Evolutionary conservation across 768 basidiomycete species (phyloP), one percentile per base, ranked within the genome.

Genomic region (Baorangia bicolor): DNA sequence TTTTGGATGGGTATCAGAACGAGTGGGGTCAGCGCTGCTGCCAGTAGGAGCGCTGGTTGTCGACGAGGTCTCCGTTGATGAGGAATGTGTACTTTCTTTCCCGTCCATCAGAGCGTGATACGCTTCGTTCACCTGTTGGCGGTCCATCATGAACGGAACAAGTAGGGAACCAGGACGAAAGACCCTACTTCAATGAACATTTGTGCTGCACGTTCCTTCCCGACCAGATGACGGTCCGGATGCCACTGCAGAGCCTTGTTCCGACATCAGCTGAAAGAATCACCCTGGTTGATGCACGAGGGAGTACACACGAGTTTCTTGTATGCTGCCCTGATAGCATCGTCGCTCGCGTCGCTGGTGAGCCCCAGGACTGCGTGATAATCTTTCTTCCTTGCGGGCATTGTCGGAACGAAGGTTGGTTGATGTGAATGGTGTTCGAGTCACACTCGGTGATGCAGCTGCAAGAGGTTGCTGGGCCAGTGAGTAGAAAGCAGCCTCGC

Each of bases 201-300:
- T 59, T 77, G 76, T 48, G 79, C 78, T 18, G 83, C 82, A 43
- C 68, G 66, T 53, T 84, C 80, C 64, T 79, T 82, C 56, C 79
- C 75, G 27, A 75, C 69, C 21, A 69, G 61, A 69, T 84, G 82
- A 56, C 83, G 84, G 70, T 87, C 85, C 58, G 85, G 85, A 60
- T 87, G 85, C 84, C 85, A 88, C 64, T 77, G 78, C 52, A 87
- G 72, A 60, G 83, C 85, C 85, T 81, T 58, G 31, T 35, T 57
- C 10, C 30, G 33, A 49, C 31, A 21, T 63, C 51, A 62, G 59
- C 40, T 45, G 45, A 62, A 55, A 64, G 53, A 71, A 60, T 56
- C 43, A 55, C 58, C 49, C 42, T 52, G 49, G 62, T 12, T 58
- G 51, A 69, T 64, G 51, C 53, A 56, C 53, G 56, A 58, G 50